Evolutionary conservation across 306 rosid species (phyloP).

Genomic region (Parietaria judaica): DNA sequence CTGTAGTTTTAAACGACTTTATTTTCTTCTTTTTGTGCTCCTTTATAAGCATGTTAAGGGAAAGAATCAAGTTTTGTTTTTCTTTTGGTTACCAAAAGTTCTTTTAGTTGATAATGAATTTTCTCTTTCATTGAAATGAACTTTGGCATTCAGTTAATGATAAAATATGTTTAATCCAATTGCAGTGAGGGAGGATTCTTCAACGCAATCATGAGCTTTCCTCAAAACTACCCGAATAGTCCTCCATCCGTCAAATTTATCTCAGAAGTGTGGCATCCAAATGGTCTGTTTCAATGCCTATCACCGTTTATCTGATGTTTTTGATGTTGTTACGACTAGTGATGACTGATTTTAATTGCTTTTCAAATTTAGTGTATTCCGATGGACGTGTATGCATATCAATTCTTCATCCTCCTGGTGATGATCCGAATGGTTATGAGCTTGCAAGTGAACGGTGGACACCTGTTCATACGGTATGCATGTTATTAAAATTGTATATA

Average conservation of each 20-base stretch:
- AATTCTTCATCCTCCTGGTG: conserved; percentile 98
- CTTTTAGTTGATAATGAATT: too few species aligned
- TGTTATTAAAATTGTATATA: neutral
- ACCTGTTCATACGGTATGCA: conserved; percentile 85
- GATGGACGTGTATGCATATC: conserved; percentile 99
- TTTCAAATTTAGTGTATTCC: conserved; percentile 57
- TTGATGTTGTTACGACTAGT: conserved; percentile 5
- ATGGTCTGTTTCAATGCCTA: conserved; percentile 40
- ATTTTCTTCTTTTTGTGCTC: too few species aligned
- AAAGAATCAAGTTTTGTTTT: too few species aligned
- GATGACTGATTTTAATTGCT: conserved; percentile 13
- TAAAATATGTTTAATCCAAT: conserved; percentile 13
- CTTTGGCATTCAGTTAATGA: neutral
- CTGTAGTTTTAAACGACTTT: too few species aligned
- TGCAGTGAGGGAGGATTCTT: conserved; percentile 93
- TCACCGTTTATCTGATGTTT: neutral
- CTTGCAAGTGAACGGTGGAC: conserved; percentile 99
- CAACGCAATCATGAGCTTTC: conserved; percentile 94
- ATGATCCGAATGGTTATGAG: conserved; percentile 96
- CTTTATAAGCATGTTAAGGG: too few species aligned
- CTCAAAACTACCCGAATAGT: conserved; percentile 88
- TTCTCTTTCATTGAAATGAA: too few species aligned
- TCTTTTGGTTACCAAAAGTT: too few species aligned
- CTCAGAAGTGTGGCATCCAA: conserved; percentile 95
- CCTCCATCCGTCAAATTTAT: conserved; percentile 86